A percentile compares a stretch with the other conserved stretches of the same genome.
Conservation (phyloP, 768 basidiomycete species). For the Mycena kentingensis region DNA sequence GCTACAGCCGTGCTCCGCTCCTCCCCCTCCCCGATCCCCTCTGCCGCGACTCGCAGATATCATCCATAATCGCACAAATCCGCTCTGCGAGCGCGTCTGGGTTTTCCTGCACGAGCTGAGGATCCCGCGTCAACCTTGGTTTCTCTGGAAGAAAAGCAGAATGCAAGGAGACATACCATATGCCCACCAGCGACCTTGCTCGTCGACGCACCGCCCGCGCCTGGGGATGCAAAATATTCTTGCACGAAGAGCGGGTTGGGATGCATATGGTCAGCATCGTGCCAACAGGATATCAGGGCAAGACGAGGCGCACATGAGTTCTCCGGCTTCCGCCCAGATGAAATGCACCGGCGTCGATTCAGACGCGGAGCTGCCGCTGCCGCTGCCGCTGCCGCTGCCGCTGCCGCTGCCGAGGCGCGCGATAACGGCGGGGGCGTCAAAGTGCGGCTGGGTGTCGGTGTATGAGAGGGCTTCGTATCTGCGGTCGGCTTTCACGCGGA, state of each 20-base stretch:
- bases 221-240: slow-evolving; percentile 29
- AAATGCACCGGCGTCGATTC: too few species aligned
- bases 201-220: slow-evolving; percentile 29
- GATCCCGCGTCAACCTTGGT: too few species aligned
- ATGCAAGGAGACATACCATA: slow-evolving; percentile 30
- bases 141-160: not conserved
- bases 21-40: too few species aligned
- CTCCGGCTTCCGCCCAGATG: slow-evolving; percentile 9
- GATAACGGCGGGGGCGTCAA: not conserved
- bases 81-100: slow-evolving; percentile 30
- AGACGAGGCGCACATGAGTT: slow-evolving; percentile 19
- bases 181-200: slow-evolving; percentile 31
- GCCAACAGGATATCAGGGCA: not conserved
- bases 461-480: slow-evolving; percentile 10
- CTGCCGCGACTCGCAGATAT: too few species aligned
- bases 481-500: slow-evolving; percentile 10
- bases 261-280: not conserved
- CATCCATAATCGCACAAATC: slow-evolving; percentile 26
- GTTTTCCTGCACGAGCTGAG: slow-evolving; percentile 36
- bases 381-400: too few species aligned
- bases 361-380: too few species aligned
- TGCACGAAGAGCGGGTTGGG: slow-evolving; percentile 29
- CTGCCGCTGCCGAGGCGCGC: too few species aligned
- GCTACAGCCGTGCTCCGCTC: too few species aligned
- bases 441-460: slow-evolving; percentile 7